These are phyloP conservation scores for Scutellaria barbata DNA, from an alignment of 257 asterid genomes.

Conservation along the genomic window DNA sequence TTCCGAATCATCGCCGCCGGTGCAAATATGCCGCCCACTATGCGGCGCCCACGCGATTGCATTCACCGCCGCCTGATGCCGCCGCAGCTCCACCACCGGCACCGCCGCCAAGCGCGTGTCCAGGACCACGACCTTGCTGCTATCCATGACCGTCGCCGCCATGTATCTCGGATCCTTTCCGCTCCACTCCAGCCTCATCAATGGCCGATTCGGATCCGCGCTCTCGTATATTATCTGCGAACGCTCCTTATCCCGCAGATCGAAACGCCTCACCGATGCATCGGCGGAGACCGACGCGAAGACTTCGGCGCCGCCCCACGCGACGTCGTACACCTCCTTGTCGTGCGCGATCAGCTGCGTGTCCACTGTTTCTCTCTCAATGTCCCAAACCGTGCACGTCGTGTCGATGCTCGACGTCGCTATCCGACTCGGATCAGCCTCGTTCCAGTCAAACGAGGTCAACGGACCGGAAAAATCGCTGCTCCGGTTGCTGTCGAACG, in stretches of 20 bases:
- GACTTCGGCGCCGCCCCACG: conserved; percentile 94
- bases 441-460: conserved; percentile 92
- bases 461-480: conserved; percentile 78
- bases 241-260: conserved; percentile 83
- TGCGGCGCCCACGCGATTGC: conserved; percentile 97
- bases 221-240: conserved; percentile 82
- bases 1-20: conserved; percentile 87
- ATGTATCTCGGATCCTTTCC: conserved; percentile 82
- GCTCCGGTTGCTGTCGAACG: conserved; percentile 58
- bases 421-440: conserved; percentile 74
- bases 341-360: conserved; percentile 90
- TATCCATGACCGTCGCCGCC: conserved; percentile 86
- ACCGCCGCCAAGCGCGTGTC: conserved; percentile 72
- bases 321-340: conserved; percentile 89
- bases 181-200: conserved; percentile 82
- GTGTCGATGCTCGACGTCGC: conserved; percentile 86
- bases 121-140: conserved; percentile 74
- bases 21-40: conserved; percentile 78
- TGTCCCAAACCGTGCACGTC: conserved; percentile 85
- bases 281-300: conserved; percentile 90
- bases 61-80: conserved; percentile 81
- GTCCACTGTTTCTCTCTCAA: conserved; percentile 77
- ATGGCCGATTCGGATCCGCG: conserved; percentile 72
- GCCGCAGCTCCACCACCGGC: conserved; percentile 81
- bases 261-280: conserved; percentile 85